Percentiles rank a stretch among this genome's conserved stretches.
phyloP scores from a whole-genome alignment of 306 rosid species.

The Cicer bijugum region DNA sequence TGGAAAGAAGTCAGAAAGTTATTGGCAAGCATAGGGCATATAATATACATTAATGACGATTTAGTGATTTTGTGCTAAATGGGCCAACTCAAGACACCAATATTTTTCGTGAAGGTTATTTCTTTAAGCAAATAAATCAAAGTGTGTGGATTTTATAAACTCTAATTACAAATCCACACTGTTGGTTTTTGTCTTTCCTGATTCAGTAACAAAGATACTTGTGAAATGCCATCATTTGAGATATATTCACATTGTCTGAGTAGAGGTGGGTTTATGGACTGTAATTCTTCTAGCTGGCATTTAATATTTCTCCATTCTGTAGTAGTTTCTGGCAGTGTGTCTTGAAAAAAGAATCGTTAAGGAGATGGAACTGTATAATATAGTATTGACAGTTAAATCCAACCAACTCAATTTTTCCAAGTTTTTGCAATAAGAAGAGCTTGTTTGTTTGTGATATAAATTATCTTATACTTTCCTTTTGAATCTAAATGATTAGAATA shows the following conservation, averaged over 20 bases:
- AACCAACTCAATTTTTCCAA: no score
- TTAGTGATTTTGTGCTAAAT: constrained; percentile 34
- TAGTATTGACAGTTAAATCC: no score
- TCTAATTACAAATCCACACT: constrained; percentile 7
- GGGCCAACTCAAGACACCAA: constrained; percentile 1
- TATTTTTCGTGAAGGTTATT: no score
- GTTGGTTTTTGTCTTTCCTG: neutral
- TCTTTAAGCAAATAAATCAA: neutral
- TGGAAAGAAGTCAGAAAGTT: constrained; percentile 33
- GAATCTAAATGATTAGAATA: no score
- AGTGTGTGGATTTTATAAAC: constrained; percentile 22
- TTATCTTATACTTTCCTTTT: no score
- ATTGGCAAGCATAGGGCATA: constrained; percentile 27
- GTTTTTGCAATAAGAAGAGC: no score
- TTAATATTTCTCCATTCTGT: no score
- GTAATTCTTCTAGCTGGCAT: no score
- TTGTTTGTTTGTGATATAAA: no score
- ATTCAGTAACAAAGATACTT: neutral
- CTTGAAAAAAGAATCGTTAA: no score
- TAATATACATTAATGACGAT: constrained; percentile 23
- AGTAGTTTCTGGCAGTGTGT: no score
- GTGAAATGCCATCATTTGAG: constrained; percentile 20
- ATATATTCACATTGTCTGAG: neutral
- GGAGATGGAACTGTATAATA: no score
- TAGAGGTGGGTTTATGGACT: neutral